Base-by-base conservation (phyloP, 1,139 yeast genomes). In the Kodamaea derodonti region DNA sequence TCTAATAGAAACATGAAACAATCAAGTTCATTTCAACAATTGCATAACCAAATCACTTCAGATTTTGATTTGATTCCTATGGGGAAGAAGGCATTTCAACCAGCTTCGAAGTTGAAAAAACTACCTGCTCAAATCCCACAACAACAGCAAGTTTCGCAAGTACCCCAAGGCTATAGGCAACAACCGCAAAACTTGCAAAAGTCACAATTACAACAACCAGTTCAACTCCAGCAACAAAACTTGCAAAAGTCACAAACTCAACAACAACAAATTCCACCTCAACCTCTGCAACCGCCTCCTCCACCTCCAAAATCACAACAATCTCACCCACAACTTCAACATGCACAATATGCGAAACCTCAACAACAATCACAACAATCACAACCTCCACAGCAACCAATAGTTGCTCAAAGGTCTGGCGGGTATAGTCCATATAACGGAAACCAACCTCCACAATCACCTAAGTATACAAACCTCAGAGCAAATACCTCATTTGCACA, bases 31-130 rank as follows among this genome's bases (percentile, higher is more conserved):
- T 64, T 61, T 33, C 74, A 68, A 25, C 69, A 66, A 33, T 54
- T 69, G 39, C 74, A 69, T 42, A 51, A 65, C 1, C 74, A 68
- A 38, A 61, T 69, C 24, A 53, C 45, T 24, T 54, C 63, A 3
- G 74, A 69, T 34, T 62, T 58, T 34, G 57, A 52, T 34, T 34
- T 64, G 27, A 51, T 64, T 17, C 69, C 69, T 4, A 31, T 50
- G 13, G 46, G 60, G 1, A 62, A 57, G 33, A 57, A 57, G 33
- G 33, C 59, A 1, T 62, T 58, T 32, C 62, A 54, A 33, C 66
- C 69, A 1, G 65, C 67, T 4, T 57, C 66, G 1, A 58, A 59
- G 31, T 41, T 62, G 10, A 62, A 62, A 33, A 58, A 57, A 39
- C n/a, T 12, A 20, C 7, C 14, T 25, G 28, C 4, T 4, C 24